Evolutionary conservation across 2,329 filamentous ascomycete genomes (phyloP).

Genomic region (Colletotrichum sp.): DNA sequence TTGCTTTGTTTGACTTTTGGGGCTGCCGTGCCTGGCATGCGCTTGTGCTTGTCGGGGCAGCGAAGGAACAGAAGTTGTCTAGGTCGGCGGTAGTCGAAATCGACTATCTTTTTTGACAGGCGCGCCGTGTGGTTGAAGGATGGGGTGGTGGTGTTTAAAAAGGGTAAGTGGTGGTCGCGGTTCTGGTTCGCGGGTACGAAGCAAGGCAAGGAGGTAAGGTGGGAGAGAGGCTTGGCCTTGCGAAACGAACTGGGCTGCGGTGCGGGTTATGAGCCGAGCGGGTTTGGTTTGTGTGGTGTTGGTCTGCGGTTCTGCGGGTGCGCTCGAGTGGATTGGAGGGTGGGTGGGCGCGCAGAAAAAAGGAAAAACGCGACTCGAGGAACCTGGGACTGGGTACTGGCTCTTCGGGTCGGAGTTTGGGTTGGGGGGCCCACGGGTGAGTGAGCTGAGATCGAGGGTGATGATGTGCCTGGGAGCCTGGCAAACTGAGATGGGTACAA

Average conservation of each 20-base stretch:
- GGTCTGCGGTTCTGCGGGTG: not conserved
- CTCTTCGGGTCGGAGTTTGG: not conserved
- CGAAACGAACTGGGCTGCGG: conserved; percentile 11
- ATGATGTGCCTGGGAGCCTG: not conserved
- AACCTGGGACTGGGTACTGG: not conserved
- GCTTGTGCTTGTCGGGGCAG: conserved; percentile 21
- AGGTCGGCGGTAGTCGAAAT: conserved; percentile 6
- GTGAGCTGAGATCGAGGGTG: not conserved
- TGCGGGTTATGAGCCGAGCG: conserved; percentile 14
- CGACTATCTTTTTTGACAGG: conserved; percentile 19
- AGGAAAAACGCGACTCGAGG: conserved; percentile 20
- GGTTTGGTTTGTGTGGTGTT: not conserved
- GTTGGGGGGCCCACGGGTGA: not conserved
- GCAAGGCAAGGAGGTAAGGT: not conserved
- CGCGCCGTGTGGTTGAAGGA: not conserved
- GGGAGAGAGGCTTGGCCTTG: conserved; percentile 2
- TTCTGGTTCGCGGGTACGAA: conserved; percentile 1
- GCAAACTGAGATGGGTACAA: not conserved
- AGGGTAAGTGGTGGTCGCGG: not conserved
- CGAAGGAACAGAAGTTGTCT: not conserved
- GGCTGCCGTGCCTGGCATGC: conserved; percentile 33
- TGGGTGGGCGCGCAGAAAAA: conserved; percentile 1
- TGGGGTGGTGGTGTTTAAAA: not conserved
- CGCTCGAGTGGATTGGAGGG: not conserved
- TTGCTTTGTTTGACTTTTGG: conserved; percentile 37